Base-by-base conservation (phyloP, 306 rosid species). In the Macrotyloma uniflorum region DNA sequence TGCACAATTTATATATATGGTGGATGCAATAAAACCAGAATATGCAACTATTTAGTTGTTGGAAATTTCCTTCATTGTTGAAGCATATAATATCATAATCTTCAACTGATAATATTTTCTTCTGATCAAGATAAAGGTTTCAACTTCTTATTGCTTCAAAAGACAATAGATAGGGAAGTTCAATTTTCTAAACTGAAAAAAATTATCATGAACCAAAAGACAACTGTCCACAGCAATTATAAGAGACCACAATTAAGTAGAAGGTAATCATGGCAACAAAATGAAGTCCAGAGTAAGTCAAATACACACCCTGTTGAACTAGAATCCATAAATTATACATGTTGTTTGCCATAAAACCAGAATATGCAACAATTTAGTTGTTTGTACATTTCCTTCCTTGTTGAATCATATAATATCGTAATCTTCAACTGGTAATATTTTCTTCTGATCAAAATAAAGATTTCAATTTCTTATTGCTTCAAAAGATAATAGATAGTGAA, bases 61-160 rank as follows among this genome's bases (percentile, higher is more conserved):
- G 16, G 3, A 26, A 46, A 82, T 54, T 78, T 59, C 51, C 65
- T 36, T 81, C 40, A 63, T 35, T 63, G 69, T 55, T 74, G 63
- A 68, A 54, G 47, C 30, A 23, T 66, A 55, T 2, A 51, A 35
- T 6, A 35, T 35, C 22, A 12, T 5, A 23, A 40, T 70, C 23
- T 70, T 4, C 70, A 82, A 58, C 35, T 38, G 66, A 14, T 45
- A 77, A 64, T 23, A 23, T 38, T 69, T 42, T 57, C 49, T 55
- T 35, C 14, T 2, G 22, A 64, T 32, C 26, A 49, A 68, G 61
- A 53, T 53, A 63, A 57, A 57, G 57, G 46, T 38, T 9, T 23
- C 49, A 70, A 22, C 22, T 57, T 40, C 33, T 26, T 26, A 45
- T 53, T 35, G 46, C 51, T 26, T 85, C 28, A 33, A 69, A 43